These are phyloP conservation scores for Solanum okadae DNA, from an alignment of 257 asterid species.

Conservation along the genomic window DNA sequence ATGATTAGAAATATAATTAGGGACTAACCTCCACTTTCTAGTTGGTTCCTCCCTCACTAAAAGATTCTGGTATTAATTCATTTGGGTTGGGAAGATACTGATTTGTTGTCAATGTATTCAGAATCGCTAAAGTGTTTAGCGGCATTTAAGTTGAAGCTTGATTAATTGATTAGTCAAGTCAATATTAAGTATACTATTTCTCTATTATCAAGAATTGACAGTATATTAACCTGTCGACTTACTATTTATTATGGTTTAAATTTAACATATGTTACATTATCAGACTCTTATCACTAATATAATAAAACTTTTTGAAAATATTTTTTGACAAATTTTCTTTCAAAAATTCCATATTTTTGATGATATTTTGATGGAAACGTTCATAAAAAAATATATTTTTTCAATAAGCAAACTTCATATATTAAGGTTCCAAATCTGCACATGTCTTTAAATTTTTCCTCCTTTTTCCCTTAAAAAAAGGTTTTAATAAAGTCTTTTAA, in stretches of 20 bases:
- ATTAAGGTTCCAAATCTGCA: too few relatives aligned
- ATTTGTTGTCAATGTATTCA: neutral
- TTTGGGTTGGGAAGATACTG: neutral
- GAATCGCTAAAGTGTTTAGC: too few relatives aligned
- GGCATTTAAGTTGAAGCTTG: too few relatives aligned
- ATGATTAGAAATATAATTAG: neutral
- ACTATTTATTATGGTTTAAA: too few relatives aligned
- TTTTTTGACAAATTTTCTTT: too few relatives aligned
- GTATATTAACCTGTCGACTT: too few relatives aligned
- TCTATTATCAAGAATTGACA: too few relatives aligned
- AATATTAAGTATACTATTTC: too few relatives aligned
- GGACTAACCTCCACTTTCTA: neutral
- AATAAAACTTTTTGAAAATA: neutral
- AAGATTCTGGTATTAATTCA: neutral
- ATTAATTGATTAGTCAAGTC: too few relatives aligned
- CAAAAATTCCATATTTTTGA: too few relatives aligned
- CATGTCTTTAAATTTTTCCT: neutral
- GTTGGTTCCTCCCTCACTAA: neutral
- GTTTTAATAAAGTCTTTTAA: neutral
- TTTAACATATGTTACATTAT: too few relatives aligned
- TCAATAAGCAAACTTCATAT: neutral
- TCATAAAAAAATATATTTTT: neutral
- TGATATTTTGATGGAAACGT: neutral
- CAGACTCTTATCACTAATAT: neutral
- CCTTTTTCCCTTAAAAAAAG: neutral